These are phyloP conservation scores for Aspergillus arachidicola DNA, from an alignment of 2,329 filamentous ascomycete genomes.

Conservation along the genomic window DNA sequence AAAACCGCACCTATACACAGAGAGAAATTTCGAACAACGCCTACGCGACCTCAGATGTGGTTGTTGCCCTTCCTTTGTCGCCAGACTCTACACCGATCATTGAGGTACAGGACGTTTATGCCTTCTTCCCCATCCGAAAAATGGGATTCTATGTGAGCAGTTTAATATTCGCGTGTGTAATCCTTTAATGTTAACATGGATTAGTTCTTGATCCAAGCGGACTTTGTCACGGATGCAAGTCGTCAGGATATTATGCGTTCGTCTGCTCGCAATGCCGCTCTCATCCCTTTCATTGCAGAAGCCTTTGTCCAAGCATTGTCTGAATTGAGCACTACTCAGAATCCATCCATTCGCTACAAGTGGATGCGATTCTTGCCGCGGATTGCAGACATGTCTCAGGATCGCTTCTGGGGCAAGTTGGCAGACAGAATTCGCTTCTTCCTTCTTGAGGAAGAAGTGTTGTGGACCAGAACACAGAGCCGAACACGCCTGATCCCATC, in stretches of 20 bases:
- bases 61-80: conserved; percentile 52
- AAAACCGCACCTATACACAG: conserved; percentile 16
- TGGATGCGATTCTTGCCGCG: conserved; percentile 54
- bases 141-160: conserved; percentile 47
- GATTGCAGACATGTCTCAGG: neutral
- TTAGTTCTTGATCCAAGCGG: conserved; percentile 54
- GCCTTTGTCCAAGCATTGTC: conserved; percentile 44
- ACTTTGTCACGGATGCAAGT: conserved; percentile 53
- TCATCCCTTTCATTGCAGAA: conserved; percentile 40
- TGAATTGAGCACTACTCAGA: conserved; percentile 38
- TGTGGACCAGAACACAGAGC: conserved; percentile 10
- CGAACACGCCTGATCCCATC: conserved; percentile 3
- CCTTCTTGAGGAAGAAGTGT: neutral
- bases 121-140: conserved; percentile 50
- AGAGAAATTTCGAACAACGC: neutral
- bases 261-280: conserved; percentile 38
- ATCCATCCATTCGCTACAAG: conserved; percentile 41
- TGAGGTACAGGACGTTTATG: conserved; percentile 48
- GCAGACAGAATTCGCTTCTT: neutral
- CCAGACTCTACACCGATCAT: conserved; percentile 36
- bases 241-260: conserved; percentile 44
- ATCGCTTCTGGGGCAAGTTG: conserved; percentile 13
- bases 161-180: neutral
- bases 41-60: conserved; percentile 35
- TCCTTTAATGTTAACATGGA: conserved; percentile 5